Percentiles rank a stretch among this genome's conserved stretches.
phyloP scores from a whole-genome alignment of 1,284 basidiomycete species.

The Trametes pubescens region DNA sequence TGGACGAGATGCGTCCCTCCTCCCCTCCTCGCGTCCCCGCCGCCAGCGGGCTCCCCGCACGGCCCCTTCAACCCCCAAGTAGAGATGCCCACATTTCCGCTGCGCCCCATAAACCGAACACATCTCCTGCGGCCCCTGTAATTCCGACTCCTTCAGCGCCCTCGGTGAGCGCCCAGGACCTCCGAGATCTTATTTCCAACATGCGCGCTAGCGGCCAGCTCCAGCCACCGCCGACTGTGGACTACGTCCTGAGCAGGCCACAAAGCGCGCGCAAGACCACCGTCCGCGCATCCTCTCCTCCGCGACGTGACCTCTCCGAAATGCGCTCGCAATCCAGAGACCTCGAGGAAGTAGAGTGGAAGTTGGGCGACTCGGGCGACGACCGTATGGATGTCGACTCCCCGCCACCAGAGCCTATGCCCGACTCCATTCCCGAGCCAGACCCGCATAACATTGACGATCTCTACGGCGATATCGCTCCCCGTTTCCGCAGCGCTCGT shows the following conservation, averaged over 20 bases:
- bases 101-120: too few relatives aligned
- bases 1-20: slow-evolving; percentile 2
- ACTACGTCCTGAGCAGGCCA: slow-evolving; percentile 15
- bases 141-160: neutral
- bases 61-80: neutral
- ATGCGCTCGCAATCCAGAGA: slow-evolving; percentile 5
- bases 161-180: neutral
- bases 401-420: neutral
- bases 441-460: slow-evolving; percentile 28
- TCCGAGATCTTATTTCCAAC: slow-evolving; percentile 22
- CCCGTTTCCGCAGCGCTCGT: slow-evolving; percentile 3
- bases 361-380: slow-evolving; percentile 16
- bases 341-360: slow-evolving; percentile 20
- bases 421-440: neutral
- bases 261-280: neutral
- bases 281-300: neutral
- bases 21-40: neutral
- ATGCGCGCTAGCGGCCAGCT: slow-evolving; percentile 26
- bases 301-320: neutral
- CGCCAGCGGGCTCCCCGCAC: neutral
- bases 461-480: slow-evolving; percentile 28
- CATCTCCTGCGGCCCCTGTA: neutral
- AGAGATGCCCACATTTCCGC: neutral
- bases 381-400: slow-evolving; percentile 21
- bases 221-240: slow-evolving; percentile 22